Evolutionary conservation across 2,329 filamentous ascomycete species (phyloP), one percentile per base, ranked within the genome.

Genomic region (Rachicladosporium sp.): DNA sequence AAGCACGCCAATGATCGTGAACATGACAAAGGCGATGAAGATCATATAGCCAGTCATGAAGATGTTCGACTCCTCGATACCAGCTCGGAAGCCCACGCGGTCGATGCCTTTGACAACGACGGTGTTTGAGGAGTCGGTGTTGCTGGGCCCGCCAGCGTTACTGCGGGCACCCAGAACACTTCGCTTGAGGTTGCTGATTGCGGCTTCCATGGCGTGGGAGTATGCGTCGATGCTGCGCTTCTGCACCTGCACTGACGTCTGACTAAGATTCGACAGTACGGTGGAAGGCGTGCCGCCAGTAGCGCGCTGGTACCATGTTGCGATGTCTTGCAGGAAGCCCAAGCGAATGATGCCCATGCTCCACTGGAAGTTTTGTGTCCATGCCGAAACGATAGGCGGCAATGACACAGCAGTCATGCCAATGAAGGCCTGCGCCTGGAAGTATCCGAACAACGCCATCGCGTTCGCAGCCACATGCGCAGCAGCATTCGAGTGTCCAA

Each of bases 351-450:
- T 87, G 52, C 89, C 89, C 85, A 96, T 91, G 55, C 82, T 93
- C 89, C 89, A 96, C 58, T 93, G 83, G 66, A 96, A 95, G 64
- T 95, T 89, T 65, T 95, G 88, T 2, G 88, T 94, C 89, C 89
- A 96, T 0, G 88, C 74, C 54, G 83, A 74, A 39, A 93, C 89
- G 45, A 94, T 83, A 0, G 89, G 89, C 7, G 89, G 89, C 39
- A 94, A 73, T 34, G 72, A 70, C 10, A 95, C 80, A 12, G 81
- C 76, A 39, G 80, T 84, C 62, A 95, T 80, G 47, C 88, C 88
- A 53, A 94, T 71, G 62, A 95, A 86, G 19, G 89, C 88, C 63
- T 94, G 88, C 4, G 85, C 78, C 64, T 96, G 89, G 71, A 95
- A 94, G 64, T 91, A 95, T 45, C 82, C 77, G 58, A 94, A 93